Percentiles rank a stretch among this genome's conserved stretches.
phyloP scores from a whole-genome alignment of 306 rosid genomes.

The Betula pendula region DNA sequence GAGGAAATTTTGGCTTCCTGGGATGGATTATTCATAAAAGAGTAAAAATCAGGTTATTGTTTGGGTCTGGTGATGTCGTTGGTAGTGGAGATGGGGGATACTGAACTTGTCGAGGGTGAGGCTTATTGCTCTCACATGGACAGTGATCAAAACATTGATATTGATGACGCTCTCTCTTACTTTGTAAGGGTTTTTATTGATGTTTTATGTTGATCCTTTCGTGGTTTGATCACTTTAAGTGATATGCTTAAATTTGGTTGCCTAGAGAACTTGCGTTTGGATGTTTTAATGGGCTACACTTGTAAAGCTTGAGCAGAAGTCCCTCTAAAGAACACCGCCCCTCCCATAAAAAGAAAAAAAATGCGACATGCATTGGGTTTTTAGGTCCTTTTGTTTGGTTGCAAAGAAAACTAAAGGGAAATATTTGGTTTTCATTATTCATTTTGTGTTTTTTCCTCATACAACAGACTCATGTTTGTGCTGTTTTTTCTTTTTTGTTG shows the following conservation, averaged over 20 bases:
- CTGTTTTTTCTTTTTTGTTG: no score
- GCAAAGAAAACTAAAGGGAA: background rate
- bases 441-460: no score
- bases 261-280: background rate
- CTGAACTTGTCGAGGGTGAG: slow-evolving; percentile 91
- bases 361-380: slow-evolving; percentile 10
- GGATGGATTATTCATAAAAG: background rate
- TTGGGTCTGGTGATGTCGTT: slow-evolving; percentile 56
- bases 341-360: no score
- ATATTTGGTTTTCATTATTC: background rate
- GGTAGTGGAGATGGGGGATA: slow-evolving; percentile 45
- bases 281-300: background rate
- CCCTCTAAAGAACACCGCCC: background rate
- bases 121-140: slow-evolving; percentile 60
- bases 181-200: slow-evolving; percentile 58
- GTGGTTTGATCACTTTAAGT: slow-evolving; percentile 42
- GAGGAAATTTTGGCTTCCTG: background rate
- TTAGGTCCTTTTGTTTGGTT: slow-evolving; percentile 3
- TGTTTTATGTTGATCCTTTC: slow-evolving; percentile 29
- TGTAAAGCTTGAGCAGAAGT: slow-evolving; percentile 8
- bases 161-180: slow-evolving; percentile 77
- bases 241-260: slow-evolving; percentile 3
- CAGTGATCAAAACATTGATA: slow-evolving; percentile 66
- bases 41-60: slow-evolving; percentile 31
- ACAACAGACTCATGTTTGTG: background rate